Evolutionary conservation across 2,329 filamentous ascomycete species (phyloP), one percentile per base, ranked within the genome.

Genomic region (Ophiocordyceps robertsii): DNA sequence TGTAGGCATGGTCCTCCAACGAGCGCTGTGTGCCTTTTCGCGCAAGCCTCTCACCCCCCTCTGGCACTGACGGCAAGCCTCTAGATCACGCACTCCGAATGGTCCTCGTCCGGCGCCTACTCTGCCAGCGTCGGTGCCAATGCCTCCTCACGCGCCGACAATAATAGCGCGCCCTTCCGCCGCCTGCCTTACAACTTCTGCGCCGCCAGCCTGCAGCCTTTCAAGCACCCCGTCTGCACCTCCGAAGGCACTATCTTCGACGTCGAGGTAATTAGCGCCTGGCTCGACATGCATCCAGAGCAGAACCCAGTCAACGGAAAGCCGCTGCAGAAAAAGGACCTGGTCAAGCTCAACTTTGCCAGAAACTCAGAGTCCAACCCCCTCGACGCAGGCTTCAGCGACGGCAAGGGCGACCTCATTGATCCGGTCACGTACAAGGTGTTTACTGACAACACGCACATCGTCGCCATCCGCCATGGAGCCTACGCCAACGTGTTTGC

Each of bases 361-460:
- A 89, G 90, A 60, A 98, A 96, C 61, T 84, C 89, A 42, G 83
- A 89, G 47, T 63, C 67, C 37, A 67, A 73, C 50, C 65, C 66
- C 3, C 64, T 69, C 35, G 65, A 69, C 36, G 65, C 65, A 9
- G 68, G 65, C 3, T 49, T 64, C 12, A 66, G 65, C 48, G 73
- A 77, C 47, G 72, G 68, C 14, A 70, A 73, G 46, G 84, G 78
- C 42, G 92, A 96, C 53, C 84, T 92, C 55, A 86, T 96, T 48
- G 92, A 98, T 55, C 93, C 92, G 0, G 90, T 98, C 38, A 95
- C 89, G 0, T 96, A 85, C 71, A 98, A 98, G 62, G 84, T 94
- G 36, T 87, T 98, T 56, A 98, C 92, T 38, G 88, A 98, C 60
- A 96, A 96, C 62, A 96, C 92, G 4, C 92, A 96, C 62, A 86